Evolutionary conservation across 2,329 filamentous ascomycete species (phyloP).

Genomic region (Penicillium olsonii): DNA sequence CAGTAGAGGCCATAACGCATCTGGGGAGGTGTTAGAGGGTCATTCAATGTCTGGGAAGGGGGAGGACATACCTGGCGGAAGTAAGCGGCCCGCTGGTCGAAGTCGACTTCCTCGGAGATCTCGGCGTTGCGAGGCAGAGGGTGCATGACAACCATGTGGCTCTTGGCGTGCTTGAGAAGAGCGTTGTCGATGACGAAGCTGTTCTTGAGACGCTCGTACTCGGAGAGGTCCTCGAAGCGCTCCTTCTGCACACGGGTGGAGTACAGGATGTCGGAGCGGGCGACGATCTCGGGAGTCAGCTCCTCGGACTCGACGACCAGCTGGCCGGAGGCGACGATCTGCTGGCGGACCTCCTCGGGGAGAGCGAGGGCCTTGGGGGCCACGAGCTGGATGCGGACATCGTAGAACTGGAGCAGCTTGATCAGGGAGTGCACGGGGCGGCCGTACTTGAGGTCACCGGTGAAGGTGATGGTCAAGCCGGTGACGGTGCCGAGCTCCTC

Average conservation of each 20-base stretch:
- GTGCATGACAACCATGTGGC: slow-evolving; percentile 91
- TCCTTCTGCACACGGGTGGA: slow-evolving; percentile 97
- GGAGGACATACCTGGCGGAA: slow-evolving; percentile 86
- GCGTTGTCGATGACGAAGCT: slow-evolving; percentile 87
- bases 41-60: neutral
- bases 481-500: slow-evolving; percentile 96
- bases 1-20: slow-evolving; percentile 98
- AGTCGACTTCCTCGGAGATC: slow-evolving; percentile 93
- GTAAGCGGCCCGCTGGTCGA: slow-evolving; percentile 94
- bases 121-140: slow-evolving; percentile 91
- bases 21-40: slow-evolving; percentile 57
- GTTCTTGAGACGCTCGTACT: slow-evolving; percentile 87
- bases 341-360: slow-evolving; percentile 71
- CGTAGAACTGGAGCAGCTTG: slow-evolving; percentile 92
- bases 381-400: slow-evolving; percentile 90
- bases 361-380: slow-evolving; percentile 77
- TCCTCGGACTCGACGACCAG: slow-evolving; percentile 73
- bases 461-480: slow-evolving; percentile 92
- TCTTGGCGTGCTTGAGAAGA: slow-evolving; percentile 87
- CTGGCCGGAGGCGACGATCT: slow-evolving; percentile 73
- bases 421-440: slow-evolving; percentile 93
- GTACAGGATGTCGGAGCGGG: slow-evolving; percentile 87
- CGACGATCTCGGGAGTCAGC: slow-evolving; percentile 84
- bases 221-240: slow-evolving; percentile 76
- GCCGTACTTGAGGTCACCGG: slow-evolving; percentile 89